Conservation (phyloP, 2,329 filamentous ascomycete genomes). For the Ceratocystis variospora region DNA sequence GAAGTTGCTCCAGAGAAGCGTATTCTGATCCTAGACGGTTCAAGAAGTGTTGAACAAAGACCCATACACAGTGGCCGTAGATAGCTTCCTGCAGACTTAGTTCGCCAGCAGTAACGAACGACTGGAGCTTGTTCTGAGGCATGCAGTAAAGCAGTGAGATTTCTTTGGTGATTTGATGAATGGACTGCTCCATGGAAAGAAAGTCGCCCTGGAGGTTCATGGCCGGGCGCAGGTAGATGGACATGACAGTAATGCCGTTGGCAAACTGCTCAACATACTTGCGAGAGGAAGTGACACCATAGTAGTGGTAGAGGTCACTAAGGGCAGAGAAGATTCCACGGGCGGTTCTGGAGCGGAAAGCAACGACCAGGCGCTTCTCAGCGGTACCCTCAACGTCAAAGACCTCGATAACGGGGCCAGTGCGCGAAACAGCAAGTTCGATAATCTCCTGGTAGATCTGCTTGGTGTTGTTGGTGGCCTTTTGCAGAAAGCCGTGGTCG, state of each 20-base stretch:
- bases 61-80: constrained; percentile 94
- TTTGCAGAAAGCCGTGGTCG: constrained; percentile 86
- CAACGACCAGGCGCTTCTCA: constrained; percentile 89
- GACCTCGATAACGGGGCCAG: constrained; percentile 92
- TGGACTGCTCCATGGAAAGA: constrained; percentile 82
- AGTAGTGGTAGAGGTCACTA: constrained; percentile 96
- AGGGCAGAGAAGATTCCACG: constrained; percentile 88
- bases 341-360: constrained; percentile 85
- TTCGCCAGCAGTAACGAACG: constrained; percentile 69
- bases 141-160: constrained; percentile 94
- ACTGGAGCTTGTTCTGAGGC: constrained; percentile 91
- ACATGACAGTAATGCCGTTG: constrained; percentile 95
- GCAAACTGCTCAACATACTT: constrained; percentile 99
- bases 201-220: constrained; percentile 41
- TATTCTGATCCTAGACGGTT: constrained; percentile 92
- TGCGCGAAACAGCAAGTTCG: constrained; percentile 65
- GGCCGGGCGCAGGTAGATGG: constrained; percentile 74
- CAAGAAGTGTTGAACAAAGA: constrained; percentile 95
- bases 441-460: constrained; percentile 92
- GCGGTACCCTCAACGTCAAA: constrained; percentile 85
- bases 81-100: constrained; percentile 92
- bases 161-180: constrained; percentile 98
- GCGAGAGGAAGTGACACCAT: constrained; percentile 84
- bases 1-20: constrained; percentile 64
- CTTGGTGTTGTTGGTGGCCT: constrained; percentile 91